Conservation (phyloP, 2,329 filamentous ascomycete genomes). For the Fusarium armeniacum region DNA sequence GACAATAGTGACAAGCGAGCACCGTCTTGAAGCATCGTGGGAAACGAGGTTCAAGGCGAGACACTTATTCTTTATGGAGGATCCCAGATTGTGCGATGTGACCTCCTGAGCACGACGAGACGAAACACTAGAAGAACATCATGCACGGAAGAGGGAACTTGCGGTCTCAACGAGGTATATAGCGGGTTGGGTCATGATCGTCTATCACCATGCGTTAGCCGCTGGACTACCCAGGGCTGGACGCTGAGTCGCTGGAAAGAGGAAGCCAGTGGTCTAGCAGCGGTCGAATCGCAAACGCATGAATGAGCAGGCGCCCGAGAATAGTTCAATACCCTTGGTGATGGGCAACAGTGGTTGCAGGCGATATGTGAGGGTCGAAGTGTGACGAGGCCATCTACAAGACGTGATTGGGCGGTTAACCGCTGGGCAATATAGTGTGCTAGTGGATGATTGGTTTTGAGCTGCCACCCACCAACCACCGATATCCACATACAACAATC, state of each 20-base stretch:
- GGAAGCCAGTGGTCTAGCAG: conserved; percentile 36
- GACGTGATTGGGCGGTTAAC: conserved; percentile 62
- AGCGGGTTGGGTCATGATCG: conserved; percentile 67
- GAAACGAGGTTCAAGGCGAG: conserved; percentile 44
- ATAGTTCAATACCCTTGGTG: conserved; percentile 55
- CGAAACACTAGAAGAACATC: conserved; percentile 67
- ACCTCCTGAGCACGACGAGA: conserved; percentile 60
- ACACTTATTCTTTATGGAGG: conserved; percentile 52
- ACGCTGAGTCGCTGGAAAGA: conserved; percentile 59
- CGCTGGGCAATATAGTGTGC: conserved; percentile 52
- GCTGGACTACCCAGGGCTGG: conserved; percentile 56
- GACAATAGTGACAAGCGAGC: conserved; percentile 48
- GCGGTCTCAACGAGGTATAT: conserved; percentile 68
- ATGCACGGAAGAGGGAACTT: conserved; percentile 59
- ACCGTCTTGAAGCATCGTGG: conserved; percentile 59
- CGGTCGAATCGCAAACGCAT: conserved; percentile 54
- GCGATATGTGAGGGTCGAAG: conserved; percentile 42
- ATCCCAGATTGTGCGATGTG: conserved; percentile 54
- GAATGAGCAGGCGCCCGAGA: conserved; percentile 55
- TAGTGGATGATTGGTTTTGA: conserved; percentile 43
- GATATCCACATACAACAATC: conserved; percentile 30
- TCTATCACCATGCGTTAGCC: conserved; percentile 60
- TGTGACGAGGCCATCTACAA: conserved; percentile 44
- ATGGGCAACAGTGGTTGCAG: conserved; percentile 52
- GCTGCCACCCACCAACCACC: conserved; percentile 39